phyloP scores from a whole-genome alignment of 768 basidiomycete genomes.

The Lactarius vividus region DNA sequence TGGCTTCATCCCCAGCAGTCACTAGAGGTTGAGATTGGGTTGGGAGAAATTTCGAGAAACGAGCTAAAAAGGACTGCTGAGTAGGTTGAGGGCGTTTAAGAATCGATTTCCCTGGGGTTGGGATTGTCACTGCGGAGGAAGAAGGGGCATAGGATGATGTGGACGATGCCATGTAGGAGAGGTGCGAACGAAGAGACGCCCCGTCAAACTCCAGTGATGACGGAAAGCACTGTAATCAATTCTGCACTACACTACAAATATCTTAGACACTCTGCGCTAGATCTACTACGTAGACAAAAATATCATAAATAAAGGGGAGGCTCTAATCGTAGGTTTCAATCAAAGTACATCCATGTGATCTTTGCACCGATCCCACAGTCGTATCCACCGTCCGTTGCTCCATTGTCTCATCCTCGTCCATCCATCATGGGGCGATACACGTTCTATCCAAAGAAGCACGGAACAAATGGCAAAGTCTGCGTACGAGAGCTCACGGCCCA shows the following conservation, averaged over 20 bases:
- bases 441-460: constrained; percentile 70
- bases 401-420: constrained; percentile 68
- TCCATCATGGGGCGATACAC: constrained; percentile 68
- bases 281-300: not conserved
- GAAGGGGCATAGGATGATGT: constrained; percentile 63
- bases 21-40: constrained; percentile 39
- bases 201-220: not conserved
- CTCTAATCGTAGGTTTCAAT: constrained; percentile 8
- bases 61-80: constrained; percentile 67
- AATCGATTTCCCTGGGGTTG: constrained; percentile 76
- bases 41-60: constrained; percentile 72
- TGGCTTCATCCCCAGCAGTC: constrained; percentile 43
- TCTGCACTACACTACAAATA: not conserved
- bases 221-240: not conserved
- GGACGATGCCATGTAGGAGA: constrained; percentile 32
- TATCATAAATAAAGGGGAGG: not conserved
- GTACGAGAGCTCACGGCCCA: constrained; percentile 65
- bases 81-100: constrained; percentile 71
- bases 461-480: constrained; percentile 75
- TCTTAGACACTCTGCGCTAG: not conserved
- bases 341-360: constrained; percentile 67
- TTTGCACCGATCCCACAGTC: constrained; percentile 58
- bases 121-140: constrained; percentile 78
- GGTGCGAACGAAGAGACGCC: constrained; percentile 17
- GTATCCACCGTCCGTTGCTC: constrained; percentile 67